phyloP scores from a whole-genome alignment of 768 basidiomycete species.

The Daedalea quercina region DNA sequence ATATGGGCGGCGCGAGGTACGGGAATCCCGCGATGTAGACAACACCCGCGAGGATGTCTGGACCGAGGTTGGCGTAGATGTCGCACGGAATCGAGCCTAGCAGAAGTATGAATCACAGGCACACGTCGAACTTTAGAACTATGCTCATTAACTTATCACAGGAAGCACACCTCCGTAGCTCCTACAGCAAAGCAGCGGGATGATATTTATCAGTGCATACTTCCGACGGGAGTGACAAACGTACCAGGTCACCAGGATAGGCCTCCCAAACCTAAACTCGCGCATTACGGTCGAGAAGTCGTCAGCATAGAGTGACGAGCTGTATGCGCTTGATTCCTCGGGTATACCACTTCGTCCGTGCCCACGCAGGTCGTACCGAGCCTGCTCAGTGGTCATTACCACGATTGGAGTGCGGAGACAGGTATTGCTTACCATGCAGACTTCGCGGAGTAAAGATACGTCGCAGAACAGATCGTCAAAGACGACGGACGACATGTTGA shows the following conservation, averaged over 20 bases:
- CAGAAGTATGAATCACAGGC: background rate
- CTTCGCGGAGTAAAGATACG: conserved; percentile 5
- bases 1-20: conserved; percentile 7
- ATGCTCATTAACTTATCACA: background rate
- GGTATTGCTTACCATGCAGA: conserved; percentile 13
- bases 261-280: conserved; percentile 15
- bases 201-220: too few relatives aligned
- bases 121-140: background rate
- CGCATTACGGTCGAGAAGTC: conserved; percentile 16
- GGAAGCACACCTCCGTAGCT: conserved; percentile 1
- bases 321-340: conserved; percentile 7
- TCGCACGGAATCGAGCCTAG: conserved; percentile 4
- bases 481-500: conserved; percentile 10
- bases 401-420: too few relatives aligned
- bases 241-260: conserved; percentile 17
- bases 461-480: conserved; percentile 17
- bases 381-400: conserved; percentile 4
- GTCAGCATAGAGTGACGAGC: conserved; percentile 10
- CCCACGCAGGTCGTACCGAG: conserved; percentile 20
- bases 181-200: background rate
- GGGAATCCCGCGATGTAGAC: conserved; percentile 7
- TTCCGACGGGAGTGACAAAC: background rate
- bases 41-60: background rate
- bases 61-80: conserved; percentile 2
- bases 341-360: conserved; percentile 16